Percentiles rank a stretch among this genome's conserved stretches.
Conservation (phyloP, 2,329 filamentous ascomycete genomes). For the Pseudocercospora crystallina region DNA sequence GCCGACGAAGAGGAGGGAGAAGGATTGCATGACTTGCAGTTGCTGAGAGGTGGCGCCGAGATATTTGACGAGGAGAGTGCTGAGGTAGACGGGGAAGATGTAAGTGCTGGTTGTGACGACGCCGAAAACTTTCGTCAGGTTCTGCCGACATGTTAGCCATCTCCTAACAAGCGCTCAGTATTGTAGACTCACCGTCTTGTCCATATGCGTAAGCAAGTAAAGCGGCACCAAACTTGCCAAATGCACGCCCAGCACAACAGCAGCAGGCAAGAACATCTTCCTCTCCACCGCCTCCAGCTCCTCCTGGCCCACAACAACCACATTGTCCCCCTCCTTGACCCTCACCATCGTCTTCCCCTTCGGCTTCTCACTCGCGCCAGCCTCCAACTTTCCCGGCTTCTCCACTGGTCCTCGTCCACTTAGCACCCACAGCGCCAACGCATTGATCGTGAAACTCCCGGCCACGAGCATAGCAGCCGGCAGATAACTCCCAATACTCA, state of each 20-base stretch:
- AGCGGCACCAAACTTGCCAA: slow-evolving; percentile 77
- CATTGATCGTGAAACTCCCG: slow-evolving; percentile 92
- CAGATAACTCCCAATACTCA: slow-evolving; percentile 96
- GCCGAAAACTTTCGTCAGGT: slow-evolving; percentile 52
- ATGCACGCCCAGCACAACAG: slow-evolving; percentile 70
- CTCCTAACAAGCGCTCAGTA: not conserved
- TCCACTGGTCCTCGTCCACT: slow-evolving; percentile 58
- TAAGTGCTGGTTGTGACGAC: slow-evolving; percentile 48
- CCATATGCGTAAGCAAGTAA: slow-evolving; percentile 78
- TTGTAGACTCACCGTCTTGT: slow-evolving; percentile 58
- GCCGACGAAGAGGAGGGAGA: slow-evolving; percentile 88
- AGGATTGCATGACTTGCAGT: slow-evolving; percentile 77
- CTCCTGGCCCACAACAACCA: slow-evolving; percentile 40
- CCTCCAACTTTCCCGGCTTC: slow-evolving; percentile 34
- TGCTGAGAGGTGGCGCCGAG: slow-evolving; percentile 54
- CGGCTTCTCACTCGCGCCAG: slow-evolving; percentile 29
- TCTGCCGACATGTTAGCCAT: slow-evolving; percentile 11
- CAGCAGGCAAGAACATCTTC: slow-evolving; percentile 70
- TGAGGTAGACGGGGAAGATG: slow-evolving; percentile 30
- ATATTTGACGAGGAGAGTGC: slow-evolving; percentile 19
- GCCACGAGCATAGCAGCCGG: slow-evolving; percentile 97
- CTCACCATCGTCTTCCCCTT: slow-evolving; percentile 38
- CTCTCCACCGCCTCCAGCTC: slow-evolving; percentile 54
- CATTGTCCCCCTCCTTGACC: slow-evolving; percentile 37
- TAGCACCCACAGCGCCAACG: slow-evolving; percentile 89